These are phyloP conservation scores for Endoconidiophora laricicola DNA, from an alignment of 2,329 filamentous ascomycete species.

Conservation along the genomic window DNA sequence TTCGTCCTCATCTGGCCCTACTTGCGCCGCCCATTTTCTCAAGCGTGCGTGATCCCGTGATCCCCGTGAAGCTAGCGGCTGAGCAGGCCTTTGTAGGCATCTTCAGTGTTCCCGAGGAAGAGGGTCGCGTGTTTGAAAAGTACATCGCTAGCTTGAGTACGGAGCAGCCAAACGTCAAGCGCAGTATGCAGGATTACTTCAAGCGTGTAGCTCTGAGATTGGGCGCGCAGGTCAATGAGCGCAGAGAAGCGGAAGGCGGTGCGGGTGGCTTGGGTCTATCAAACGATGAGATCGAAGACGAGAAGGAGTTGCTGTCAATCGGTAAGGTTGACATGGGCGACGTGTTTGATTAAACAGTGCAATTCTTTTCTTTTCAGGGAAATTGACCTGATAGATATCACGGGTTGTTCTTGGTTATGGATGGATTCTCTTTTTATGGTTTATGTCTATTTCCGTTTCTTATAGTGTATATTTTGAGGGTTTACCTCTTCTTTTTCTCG, in stretches of 20 bases:
- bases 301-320: conserved; percentile 89
- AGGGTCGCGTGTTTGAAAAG: conserved; percentile 74
- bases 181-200: conserved; percentile 94
- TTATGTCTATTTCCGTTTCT: not conserved
- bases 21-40: conserved; percentile 78
- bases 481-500: not conserved
- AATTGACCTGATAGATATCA: not conserved
- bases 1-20: conserved; percentile 62
- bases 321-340: conserved; percentile 55
- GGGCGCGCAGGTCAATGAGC: conserved; percentile 73
- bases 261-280: conserved; percentile 70
- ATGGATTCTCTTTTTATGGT: no score
- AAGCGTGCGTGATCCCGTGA: conserved; percentile 76
- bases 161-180: conserved; percentile 53
- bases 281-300: conserved; percentile 85
- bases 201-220: conserved; percentile 77
- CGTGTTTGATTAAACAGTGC: not conserved
- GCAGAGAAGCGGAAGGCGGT: conserved; percentile 81
- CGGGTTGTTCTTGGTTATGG: not conserved
- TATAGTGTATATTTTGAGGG: not conserved
- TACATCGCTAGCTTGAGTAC: conserved; percentile 58
- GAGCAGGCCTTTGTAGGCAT: conserved; percentile 87
- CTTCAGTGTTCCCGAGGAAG: conserved; percentile 79
- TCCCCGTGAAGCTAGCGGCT: conserved; percentile 87
- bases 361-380: not conserved